Base-by-base conservation (phyloP, 768 basidiomycete species). In the Panus rudis region DNA sequence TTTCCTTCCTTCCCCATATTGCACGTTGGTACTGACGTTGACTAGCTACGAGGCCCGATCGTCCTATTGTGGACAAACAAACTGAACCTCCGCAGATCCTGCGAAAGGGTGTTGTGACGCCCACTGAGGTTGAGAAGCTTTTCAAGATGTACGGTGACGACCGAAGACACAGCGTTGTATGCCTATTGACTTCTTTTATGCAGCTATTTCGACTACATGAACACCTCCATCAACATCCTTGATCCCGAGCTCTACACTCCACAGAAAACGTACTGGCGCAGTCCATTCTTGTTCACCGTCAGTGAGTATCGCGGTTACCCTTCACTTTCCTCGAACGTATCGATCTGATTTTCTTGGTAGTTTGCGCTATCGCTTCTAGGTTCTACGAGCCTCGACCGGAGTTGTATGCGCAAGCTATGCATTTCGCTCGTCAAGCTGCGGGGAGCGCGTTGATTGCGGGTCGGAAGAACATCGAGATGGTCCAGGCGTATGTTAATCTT, bases 231-330 rank as follows among this genome's bases (percentile, higher is more conserved):
- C 16, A 90, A 82, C 2, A 59, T 94, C 20, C 66, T 94, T 17
- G 92, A 93, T 52, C 82, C 84, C 8, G 72, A 75, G 24, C 72
- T 94, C 17, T 92, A 97, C 57, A 92, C 89, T 0, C 83, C 91
- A 4, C 82, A 84, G 41, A 74, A 71, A 50, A 86, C 87, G 2
- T 84, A 80, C 50, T 79, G 80, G 62, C 78, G 92, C 17, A 89
- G 84, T 53, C 89, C 92, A 3, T 94, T 94, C 68, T 62, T 97
- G 27, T 92, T 94, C 63, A 93, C 92, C 24, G 88, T 91, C 45
- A 77, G 87, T 90, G 53, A 75, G 80, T 78, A 50, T 2, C 30
- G 34, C 23, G 21, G 32, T 17, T 19, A 42, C 6, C 39, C 4
- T 20, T 14, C n/a, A 2, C 24, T 26, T 2, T n/a, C 5, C 3